These are phyloP conservation scores for Avena atlantica DNA, from an alignment of 176 grass and related monocot species.

Conservation along the genomic window DNA sequence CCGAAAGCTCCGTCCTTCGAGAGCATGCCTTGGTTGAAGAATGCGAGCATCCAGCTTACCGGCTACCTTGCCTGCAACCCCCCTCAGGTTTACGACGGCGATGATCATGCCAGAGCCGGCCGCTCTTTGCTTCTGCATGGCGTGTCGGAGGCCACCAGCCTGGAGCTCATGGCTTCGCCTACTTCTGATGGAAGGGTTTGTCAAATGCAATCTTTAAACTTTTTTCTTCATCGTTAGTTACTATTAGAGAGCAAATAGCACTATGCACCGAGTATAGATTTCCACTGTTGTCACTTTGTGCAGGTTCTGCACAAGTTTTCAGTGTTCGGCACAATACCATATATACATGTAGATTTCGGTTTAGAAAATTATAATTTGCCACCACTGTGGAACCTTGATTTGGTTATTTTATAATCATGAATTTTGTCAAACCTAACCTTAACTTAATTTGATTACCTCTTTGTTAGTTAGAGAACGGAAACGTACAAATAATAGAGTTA, in stretches of 20 bases:
- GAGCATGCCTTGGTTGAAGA: not conserved
- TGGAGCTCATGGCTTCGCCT: not conserved
- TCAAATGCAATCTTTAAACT: not conserved
- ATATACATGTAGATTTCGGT: not conserved
- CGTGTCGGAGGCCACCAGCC: not conserved
- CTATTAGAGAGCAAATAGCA: not conserved
- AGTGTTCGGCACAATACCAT: not conserved
- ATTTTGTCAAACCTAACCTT: too few species aligned
- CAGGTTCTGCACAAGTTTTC: not conserved
- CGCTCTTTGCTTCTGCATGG: conserved; percentile 1
- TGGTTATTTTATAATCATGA: not conserved
- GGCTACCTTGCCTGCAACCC: too few species aligned
- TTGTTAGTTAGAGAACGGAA: too few species aligned
- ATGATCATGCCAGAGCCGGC: not conserved
- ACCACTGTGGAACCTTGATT: not conserved
- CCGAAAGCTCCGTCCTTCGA: not conserved
- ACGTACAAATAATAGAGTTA: too few species aligned
- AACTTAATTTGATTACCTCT: too few species aligned
- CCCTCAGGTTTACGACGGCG: not conserved
- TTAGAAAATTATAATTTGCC: not conserved
- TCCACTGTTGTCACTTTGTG: not conserved
- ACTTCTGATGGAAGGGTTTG: conserved; percentile 2
- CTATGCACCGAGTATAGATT: not conserved
- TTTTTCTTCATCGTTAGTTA: not conserved
- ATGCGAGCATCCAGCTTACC: not conserved